Conservation (phyloP, 2,329 filamentous ascomycete species). For the Diaporthe humulicola region DNA sequence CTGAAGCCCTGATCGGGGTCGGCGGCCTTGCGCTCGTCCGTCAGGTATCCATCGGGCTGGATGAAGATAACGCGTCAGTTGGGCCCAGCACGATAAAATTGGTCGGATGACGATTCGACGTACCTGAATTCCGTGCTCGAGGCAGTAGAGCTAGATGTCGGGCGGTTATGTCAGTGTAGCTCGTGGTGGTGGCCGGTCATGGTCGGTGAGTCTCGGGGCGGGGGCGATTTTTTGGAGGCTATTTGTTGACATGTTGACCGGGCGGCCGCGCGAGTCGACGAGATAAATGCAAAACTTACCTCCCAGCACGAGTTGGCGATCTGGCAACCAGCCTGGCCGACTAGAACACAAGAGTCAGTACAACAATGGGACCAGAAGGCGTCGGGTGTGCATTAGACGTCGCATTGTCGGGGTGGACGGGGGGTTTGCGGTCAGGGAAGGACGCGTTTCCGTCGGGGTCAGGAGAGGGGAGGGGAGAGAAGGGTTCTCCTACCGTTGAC, state of each 20-base stretch:
- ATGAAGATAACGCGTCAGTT: conserved; percentile 50
- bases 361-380: conserved; percentile 38
- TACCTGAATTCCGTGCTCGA: conserved; percentile 99
- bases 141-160: conserved; percentile 89
- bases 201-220: not conserved
- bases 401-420: conserved; percentile 38
- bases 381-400: conserved; percentile 40
- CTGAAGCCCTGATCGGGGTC: conserved; percentile 98
- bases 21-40: conserved; percentile 94
- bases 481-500: conserved; percentile 85
- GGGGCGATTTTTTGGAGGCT: conserved; percentile 8
- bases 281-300: conserved; percentile 72
- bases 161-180: conserved; percentile 42
- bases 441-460: conserved; percentile 44
- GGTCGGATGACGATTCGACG: conserved; percentile 49
- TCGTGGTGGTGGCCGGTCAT: conserved; percentile 45
- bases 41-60: conserved; percentile 98
- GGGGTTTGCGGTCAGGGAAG: conserved; percentile 58
- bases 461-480: conserved; percentile 45
- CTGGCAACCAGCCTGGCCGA: conserved; percentile 99
- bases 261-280: conserved; percentile 36
- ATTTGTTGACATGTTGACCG: conserved; percentile 40
- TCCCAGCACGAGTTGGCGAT: conserved; percentile 99
- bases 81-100: conserved; percentile 11
- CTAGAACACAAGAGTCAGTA: conserved; percentile 74